Conservation (phyloP, 2,329 filamentous ascomycete genomes). For the Colletotrichum navitas region DNA sequence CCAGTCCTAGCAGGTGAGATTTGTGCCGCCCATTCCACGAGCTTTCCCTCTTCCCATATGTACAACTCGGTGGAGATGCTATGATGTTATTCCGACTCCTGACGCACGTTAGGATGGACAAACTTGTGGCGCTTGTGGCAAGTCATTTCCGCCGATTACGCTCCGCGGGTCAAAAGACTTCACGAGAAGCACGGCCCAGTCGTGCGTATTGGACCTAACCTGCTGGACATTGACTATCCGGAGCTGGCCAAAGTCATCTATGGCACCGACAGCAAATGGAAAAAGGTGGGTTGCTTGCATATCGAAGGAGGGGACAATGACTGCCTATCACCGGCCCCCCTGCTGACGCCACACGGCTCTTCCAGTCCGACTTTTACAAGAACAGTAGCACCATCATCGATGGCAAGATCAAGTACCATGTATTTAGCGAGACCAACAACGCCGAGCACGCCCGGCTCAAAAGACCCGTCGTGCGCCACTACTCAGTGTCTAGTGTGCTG, state of each 20-base stretch:
- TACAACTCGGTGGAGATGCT: too few species aligned
- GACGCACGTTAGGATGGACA: constrained; percentile 43
- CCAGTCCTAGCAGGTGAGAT: constrained; percentile 48
- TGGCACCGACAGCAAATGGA: constrained; percentile 46
- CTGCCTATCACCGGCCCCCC: not conserved
- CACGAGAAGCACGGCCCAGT: constrained; percentile 50
- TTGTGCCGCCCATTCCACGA: not conserved
- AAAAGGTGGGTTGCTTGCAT: constrained; percentile 30
- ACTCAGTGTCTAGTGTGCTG: constrained; percentile 48
- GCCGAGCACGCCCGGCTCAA: constrained; percentile 52
- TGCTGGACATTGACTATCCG: constrained; percentile 47
- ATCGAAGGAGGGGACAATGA: not conserved
- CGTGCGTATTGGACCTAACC: constrained; percentile 49
- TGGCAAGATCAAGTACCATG: constrained; percentile 53
- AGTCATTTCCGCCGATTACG: constrained; percentile 43
- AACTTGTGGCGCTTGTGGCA: constrained; percentile 48
- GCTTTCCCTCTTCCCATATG: not conserved
- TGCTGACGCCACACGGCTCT: not conserved
- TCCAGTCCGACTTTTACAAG: constrained; percentile 54
- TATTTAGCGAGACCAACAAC: constrained; percentile 54
- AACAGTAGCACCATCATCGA: constrained; percentile 51
- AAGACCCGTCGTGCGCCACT: constrained; percentile 54
- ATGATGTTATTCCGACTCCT: too few species aligned
- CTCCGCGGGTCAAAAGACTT: constrained; percentile 45
- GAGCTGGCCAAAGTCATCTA: constrained; percentile 49